phyloP scores from a whole-genome alignment of 371 early-diverging fungal genomes.

The Apophysomyces ossiformis region DNA sequence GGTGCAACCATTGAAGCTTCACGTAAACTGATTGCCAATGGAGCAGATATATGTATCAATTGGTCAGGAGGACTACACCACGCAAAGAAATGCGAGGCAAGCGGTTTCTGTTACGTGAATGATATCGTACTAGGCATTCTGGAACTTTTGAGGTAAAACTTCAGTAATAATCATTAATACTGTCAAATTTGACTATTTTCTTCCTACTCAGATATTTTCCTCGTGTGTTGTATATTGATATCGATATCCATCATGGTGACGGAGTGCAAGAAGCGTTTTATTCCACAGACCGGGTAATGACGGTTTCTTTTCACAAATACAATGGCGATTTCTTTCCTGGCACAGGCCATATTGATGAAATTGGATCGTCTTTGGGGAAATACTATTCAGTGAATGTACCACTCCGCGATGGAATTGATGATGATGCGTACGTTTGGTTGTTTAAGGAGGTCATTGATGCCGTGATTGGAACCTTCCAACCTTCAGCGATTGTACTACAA shows the following conservation, averaged over 20 bases:
- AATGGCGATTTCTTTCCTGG: conserved; percentile 95
- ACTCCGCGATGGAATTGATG: conserved; percentile 90
- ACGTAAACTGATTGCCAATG: conserved; percentile 73
- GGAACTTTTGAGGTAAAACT: conserved; percentile 74
- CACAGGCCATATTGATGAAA: conserved; percentile 87
- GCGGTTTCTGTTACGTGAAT: conserved; percentile 96
- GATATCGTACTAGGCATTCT: conserved; percentile 94
- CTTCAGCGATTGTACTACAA: conserved; percentile 89
- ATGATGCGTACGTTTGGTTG: conserved; percentile 79
- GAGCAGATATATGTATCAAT: conserved; percentile 89
- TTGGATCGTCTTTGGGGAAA: conserved; percentile 76
- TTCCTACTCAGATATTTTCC: conserved; percentile 59
- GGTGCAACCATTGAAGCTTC: conserved; percentile 91
- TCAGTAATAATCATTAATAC: neutral
- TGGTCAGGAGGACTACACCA: conserved; percentile 98
- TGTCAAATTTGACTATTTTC: neutral
- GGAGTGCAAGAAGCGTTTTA: conserved; percentile 97
- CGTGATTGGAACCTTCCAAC: conserved; percentile 80
- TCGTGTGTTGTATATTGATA: conserved; percentile 93
- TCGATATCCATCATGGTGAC: conserved; percentile 98
- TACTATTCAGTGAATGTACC: conserved; percentile 93
- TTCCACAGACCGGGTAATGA: conserved; percentile 90
- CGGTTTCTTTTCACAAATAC: conserved; percentile 94
- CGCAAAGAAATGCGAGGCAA: conserved; percentile 92
- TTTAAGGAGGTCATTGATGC: conserved; percentile 86